Evolutionary conservation across 1,139 yeast species (phyloP).

Genomic region (Lodderomyces margitis): DNA sequence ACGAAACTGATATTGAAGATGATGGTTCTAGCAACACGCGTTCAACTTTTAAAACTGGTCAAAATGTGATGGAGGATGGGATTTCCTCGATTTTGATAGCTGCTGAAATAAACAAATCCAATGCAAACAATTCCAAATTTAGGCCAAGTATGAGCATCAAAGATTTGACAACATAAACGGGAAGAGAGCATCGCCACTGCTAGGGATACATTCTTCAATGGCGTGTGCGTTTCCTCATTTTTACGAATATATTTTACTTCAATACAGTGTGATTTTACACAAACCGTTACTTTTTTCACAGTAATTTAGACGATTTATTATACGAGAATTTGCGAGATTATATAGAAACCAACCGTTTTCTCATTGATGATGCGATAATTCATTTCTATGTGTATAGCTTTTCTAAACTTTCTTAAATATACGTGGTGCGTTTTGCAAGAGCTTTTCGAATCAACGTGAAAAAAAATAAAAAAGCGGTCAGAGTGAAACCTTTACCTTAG

Average conservation of each 20-base stretch:
- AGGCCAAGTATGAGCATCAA: constrained; percentile 29
- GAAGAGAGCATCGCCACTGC: too few species aligned
- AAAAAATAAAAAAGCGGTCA: not conserved
- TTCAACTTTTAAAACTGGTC: not conserved
- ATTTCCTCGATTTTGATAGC: constrained; percentile 29
- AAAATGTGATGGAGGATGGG: constrained; percentile 17
- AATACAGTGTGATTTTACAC: not conserved
- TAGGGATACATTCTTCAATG: too few species aligned
- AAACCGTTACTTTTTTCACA: not conserved
- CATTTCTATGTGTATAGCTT: constrained; percentile 1
- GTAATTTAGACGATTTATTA: not conserved
- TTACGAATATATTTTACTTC: not conserved
- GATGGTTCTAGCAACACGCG: constrained; percentile 1
- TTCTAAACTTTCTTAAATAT: too few species aligned
- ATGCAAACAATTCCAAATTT: not conserved
- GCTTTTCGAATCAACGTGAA: too few species aligned
- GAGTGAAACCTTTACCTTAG: not conserved
- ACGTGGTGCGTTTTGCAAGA: too few species aligned
- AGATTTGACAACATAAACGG: constrained; percentile 23
- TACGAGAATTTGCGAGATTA: not conserved
- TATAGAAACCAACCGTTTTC: not conserved
- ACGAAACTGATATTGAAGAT: constrained; percentile 8
- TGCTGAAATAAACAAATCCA: constrained; percentile 18
- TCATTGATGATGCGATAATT: not conserved
- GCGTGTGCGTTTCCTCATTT: too few species aligned